Evolutionary conservation across 2,329 filamentous ascomycete genomes (phyloP).

Genomic region (Talaromyces sp.): DNA sequence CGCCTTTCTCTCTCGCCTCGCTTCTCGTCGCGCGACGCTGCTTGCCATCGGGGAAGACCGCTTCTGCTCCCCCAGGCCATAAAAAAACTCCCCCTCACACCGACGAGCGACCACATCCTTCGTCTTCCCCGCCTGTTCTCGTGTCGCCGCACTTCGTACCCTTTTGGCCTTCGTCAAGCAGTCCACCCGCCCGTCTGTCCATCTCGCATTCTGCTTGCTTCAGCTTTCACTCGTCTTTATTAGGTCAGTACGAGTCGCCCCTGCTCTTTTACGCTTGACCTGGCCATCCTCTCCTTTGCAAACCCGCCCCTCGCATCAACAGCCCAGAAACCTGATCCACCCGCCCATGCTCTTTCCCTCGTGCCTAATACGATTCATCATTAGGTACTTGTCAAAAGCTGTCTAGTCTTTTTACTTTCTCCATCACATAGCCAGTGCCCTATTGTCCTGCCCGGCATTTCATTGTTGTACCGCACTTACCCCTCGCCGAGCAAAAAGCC

Average conservation of each 20-base stretch:
- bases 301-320: background rate
- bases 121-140: background rate
- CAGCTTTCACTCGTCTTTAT: background rate
- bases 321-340: background rate
- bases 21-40: background rate
- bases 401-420: background rate
- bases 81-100: conserved; percentile 5
- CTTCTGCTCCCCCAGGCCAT: background rate
- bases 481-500: background rate
- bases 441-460: background rate
- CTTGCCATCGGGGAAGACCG: background rate
- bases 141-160: background rate
- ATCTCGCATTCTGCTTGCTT: background rate
- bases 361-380: background rate
- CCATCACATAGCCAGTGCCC: background rate
- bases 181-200: background rate
- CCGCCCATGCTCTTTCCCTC: background rate
- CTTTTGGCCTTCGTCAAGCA: background rate
- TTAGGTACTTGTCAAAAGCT: background rate
- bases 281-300: background rate
- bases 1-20: background rate
- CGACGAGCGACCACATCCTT: background rate
- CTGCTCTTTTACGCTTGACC: background rate
- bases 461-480: background rate
- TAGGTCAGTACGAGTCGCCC: background rate